These are phyloP conservation scores for Rhizophlyctis rosea DNA, from an alignment of 192 early-diverging fungal genomes.

Conservation along the genomic window DNA sequence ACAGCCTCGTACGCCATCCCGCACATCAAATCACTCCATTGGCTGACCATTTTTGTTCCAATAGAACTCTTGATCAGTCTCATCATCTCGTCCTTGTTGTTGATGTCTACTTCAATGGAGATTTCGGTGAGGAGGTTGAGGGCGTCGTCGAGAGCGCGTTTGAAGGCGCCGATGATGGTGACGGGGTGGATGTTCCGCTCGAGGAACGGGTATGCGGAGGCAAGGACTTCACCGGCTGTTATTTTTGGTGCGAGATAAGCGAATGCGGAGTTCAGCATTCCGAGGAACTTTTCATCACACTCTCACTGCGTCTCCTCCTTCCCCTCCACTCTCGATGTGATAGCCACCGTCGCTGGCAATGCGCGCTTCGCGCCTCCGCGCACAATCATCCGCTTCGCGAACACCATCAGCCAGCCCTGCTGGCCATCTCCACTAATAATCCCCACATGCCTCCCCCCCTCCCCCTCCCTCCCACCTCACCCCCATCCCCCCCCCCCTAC, in stretches of 20 bases:
- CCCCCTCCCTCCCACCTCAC: too few relatives aligned
- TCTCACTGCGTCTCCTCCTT: background rate
- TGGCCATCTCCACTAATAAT: too few relatives aligned
- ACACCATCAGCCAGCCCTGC: too few relatives aligned
- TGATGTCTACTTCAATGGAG: constrained; percentile 78
- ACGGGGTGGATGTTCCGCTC: constrained; percentile 98
- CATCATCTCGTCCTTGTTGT: constrained; percentile 86
- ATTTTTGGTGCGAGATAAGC: too few relatives aligned
- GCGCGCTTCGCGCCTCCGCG: too few relatives aligned
- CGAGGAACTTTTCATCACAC: background rate
- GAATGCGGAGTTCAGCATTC: constrained; percentile 5
- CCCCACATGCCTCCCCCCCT: too few relatives aligned
- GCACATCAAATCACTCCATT: constrained; percentile 99
- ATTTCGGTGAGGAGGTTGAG: constrained; percentile 81
- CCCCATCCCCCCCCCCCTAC: too few relatives aligned
- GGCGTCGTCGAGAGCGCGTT: constrained; percentile 90
- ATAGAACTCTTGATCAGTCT: constrained; percentile 86
- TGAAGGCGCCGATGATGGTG: constrained; percentile 90
- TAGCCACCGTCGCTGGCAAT: background rate
- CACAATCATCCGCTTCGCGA: too few relatives aligned
- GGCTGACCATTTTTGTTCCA: constrained; percentile 94
- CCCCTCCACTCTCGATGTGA: background rate
- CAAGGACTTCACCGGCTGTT: constrained; percentile 95
- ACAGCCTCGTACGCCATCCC: constrained; percentile 92
- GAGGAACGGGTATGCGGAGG: constrained; percentile 85